A percentile compares a stretch with the other conserved stretches of the same genome.
These are phyloP conservation scores for Monilinia fructigena DNA, from an alignment of 2,329 filamentous ascomycete species.

Conservation along the genomic window DNA sequence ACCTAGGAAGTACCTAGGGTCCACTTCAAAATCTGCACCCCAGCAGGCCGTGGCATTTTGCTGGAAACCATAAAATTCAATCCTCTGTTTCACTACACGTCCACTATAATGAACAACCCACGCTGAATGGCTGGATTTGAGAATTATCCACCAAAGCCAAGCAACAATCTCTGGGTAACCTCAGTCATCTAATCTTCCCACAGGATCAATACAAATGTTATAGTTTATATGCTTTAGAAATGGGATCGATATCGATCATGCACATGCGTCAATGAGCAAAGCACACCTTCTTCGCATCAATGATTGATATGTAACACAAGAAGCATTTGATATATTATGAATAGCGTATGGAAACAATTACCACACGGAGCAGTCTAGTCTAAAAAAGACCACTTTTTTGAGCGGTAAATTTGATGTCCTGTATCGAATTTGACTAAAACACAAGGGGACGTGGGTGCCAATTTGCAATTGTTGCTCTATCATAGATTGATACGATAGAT, in stretches of 20 bases:
- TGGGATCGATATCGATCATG: slow-evolving; percentile 12
- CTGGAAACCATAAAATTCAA: slow-evolving; percentile 4
- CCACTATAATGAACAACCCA: neutral
- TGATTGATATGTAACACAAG: neutral
- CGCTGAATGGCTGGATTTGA: neutral
- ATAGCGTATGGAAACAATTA: neutral
- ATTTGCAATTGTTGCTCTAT: neutral
- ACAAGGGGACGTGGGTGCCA: neutral
- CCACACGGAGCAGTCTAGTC: neutral
- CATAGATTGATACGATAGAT: slow-evolving; percentile 2
- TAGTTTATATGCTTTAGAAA: slow-evolving; percentile 6
- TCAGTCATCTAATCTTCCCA: slow-evolving; percentile 23
- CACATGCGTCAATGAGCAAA: neutral
- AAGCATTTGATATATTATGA: slow-evolving; percentile 1
- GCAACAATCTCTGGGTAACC: neutral
- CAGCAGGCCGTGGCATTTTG: slow-evolving; percentile 14
- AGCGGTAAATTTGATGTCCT: neutral
- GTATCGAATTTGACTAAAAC: neutral
- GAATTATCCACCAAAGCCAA: neutral
- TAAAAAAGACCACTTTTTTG: neutral
- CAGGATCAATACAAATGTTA: slow-evolving; percentile 11
- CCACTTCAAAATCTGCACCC: slow-evolving; percentile 12
- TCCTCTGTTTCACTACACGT: slow-evolving; percentile 15
- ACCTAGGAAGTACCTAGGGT: slow-evolving; percentile 1
- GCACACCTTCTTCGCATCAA: too few relatives aligned